phyloP scores from a whole-genome alignment of 306 rosid genomes.

The Lotus japonicus region DNA sequence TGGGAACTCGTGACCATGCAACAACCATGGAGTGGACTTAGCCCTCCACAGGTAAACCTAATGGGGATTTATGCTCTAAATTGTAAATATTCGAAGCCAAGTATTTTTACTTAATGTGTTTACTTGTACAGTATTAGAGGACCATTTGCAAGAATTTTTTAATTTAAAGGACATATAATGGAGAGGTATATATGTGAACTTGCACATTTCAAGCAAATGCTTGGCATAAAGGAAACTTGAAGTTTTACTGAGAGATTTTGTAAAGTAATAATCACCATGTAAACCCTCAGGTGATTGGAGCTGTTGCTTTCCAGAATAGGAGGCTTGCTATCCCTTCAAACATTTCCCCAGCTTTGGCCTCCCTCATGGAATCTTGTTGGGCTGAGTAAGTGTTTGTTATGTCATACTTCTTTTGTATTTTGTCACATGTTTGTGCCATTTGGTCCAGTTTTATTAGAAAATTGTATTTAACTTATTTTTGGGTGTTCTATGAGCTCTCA shows the following conservation, averaged over 20 bases:
- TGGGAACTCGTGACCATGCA: slow-evolving; percentile 94
- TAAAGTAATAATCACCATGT: slow-evolving; percentile 1
- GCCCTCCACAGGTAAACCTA: slow-evolving; percentile 76
- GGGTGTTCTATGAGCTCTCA: neutral
- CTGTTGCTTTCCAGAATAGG: slow-evolving; percentile 95
- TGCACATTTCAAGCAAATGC: slow-evolving; percentile 1
- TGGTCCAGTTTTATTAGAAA: slow-evolving; percentile 1
- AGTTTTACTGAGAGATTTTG: neutral
- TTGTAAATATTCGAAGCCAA: neutral
- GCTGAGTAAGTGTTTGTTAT: slow-evolving; percentile 58
- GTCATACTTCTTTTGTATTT: neutral
- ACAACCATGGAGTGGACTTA: slow-evolving; percentile 92
- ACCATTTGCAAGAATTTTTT: slow-evolving; percentile 17
- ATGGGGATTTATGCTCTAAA: slow-evolving; percentile 10
- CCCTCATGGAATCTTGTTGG: slow-evolving; percentile 97
- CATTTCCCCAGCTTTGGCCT: slow-evolving; percentile 63
- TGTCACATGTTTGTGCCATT: neutral
- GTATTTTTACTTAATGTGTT: slow-evolving; percentile 14
- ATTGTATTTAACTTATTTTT: neutral
- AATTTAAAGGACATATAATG: neutral
- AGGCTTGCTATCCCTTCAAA: slow-evolving; percentile 66
- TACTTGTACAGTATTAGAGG: slow-evolving; percentile 5
- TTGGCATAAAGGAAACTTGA: slow-evolving; percentile 14
- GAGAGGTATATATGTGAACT: neutral
- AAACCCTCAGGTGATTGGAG: slow-evolving; percentile 82